Evolutionary conservation across 164 flowering plant species (phyloP).

Genomic region (Magnolia officinalis): DNA sequence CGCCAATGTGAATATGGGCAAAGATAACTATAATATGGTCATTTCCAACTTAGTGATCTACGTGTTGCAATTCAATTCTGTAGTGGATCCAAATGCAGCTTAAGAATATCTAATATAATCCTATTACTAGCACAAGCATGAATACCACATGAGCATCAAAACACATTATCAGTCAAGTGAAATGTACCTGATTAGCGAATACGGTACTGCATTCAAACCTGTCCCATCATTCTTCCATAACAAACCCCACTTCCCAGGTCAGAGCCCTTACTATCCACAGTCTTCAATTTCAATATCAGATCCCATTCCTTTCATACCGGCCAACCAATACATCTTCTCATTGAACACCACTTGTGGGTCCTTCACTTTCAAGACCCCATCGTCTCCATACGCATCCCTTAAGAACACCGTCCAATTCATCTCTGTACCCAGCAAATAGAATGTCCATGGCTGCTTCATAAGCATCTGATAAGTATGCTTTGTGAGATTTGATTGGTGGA

Average conservation of each 20-base stretch:
- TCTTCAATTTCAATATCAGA: neutral
- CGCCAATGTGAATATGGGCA: too few species aligned
- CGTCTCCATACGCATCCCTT: slow-evolving; percentile 59
- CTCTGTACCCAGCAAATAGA: slow-evolving; percentile 21
- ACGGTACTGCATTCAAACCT: neutral
- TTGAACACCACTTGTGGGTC: slow-evolving; percentile 22
- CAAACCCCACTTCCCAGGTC: neutral
- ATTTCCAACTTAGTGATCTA: too few species aligned
- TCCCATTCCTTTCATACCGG: neutral
- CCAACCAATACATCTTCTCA: slow-evolving; percentile 19
- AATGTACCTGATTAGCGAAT: neutral
- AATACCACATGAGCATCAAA: too few species aligned
- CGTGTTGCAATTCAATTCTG: too few species aligned
- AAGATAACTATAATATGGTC: too few species aligned
- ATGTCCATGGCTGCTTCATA: slow-evolving; percentile 18
- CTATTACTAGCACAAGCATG: too few species aligned
- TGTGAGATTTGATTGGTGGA: slow-evolving; percentile 40
- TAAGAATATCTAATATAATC: too few species aligned
- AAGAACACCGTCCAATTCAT: slow-evolving; percentile 86
- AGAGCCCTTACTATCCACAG: neutral
- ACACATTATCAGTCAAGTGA: too few species aligned
- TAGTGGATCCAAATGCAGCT: too few species aligned
- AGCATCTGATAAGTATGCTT: slow-evolving; percentile 70
- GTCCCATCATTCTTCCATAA: neutral
- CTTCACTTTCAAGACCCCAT: slow-evolving; percentile 17